Conservation (phyloP, 73 alveolate genomes). For the Paramecium pentaurelia region DNA sequence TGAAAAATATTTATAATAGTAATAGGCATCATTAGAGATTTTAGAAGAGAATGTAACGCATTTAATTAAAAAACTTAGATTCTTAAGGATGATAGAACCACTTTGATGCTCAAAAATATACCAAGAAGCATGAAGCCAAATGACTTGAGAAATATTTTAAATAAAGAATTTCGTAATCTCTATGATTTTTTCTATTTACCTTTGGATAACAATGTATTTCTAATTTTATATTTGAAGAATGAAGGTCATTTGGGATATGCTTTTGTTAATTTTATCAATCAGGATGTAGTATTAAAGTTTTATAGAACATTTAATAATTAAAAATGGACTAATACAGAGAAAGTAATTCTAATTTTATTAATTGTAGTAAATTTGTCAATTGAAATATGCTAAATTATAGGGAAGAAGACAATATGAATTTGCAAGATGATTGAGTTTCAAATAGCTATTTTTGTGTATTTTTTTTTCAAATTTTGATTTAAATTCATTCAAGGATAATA, state of each 20-base stretch:
- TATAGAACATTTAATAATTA: conserved; percentile 15
- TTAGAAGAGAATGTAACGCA: not conserved
- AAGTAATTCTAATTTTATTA: not conserved
- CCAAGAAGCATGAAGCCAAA: conserved; percentile 15
- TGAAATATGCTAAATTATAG: conserved; percentile 26
- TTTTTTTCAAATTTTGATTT: not conserved
- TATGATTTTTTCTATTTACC: conserved; percentile 35
- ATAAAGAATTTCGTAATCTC: not conserved
- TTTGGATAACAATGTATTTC: not conserved
- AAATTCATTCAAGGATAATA: not conserved
- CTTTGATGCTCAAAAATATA: conserved; percentile 33
- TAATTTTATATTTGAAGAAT: not conserved
- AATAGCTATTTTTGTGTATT: not conserved
- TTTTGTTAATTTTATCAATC: conserved; percentile 4
- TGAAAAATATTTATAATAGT: not conserved
- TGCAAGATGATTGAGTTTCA: not conserved
- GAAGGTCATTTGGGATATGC: conserved; percentile 39
- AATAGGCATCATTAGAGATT: not conserved
- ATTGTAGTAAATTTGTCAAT: conserved; percentile 24
- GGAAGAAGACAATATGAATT: not conserved
- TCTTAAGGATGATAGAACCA: conserved; percentile 20
- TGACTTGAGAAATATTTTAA: not conserved
- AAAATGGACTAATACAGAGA: conserved; percentile 6
- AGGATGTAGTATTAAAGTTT: not conserved
- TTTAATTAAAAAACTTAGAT: not conserved